A percentile compares a stretch with the other conserved stretches of the same genome.
These are phyloP conservation scores for Saccharomyces hybrid DNA, from an alignment of 1,139 yeast genomes.

Conservation along the genomic window DNA sequence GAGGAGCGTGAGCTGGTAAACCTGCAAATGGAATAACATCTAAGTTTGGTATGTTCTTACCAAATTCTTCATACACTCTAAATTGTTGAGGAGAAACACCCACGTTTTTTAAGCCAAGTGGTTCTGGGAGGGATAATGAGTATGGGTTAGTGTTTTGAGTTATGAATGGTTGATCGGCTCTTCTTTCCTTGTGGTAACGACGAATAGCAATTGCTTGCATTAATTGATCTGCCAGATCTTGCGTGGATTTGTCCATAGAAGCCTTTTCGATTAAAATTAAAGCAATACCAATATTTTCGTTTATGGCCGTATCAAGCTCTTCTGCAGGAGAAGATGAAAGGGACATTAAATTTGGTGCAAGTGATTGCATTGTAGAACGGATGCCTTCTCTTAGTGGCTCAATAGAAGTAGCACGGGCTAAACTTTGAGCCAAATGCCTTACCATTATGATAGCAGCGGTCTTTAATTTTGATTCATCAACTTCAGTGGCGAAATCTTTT, in stretches of 20 bases:
- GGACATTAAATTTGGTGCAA: slow-evolving; percentile 32
- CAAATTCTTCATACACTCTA: slow-evolving; percentile 74
- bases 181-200: slow-evolving; percentile 51
- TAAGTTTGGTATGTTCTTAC: slow-evolving; percentile 34
- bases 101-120: slow-evolving; percentile 67
- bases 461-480: slow-evolving; percentile 67
- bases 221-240: slow-evolving; percentile 78
- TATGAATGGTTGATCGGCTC: slow-evolving; percentile 57
- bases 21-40: slow-evolving; percentile 13
- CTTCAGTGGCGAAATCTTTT: slow-evolving; percentile 90
- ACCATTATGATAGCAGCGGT: slow-evolving; percentile 67
- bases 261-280: slow-evolving; percentile 78
- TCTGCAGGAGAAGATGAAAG: slow-evolving; percentile 40
- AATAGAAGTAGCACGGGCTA: slow-evolving; percentile 59
- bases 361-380: slow-evolving; percentile 36
- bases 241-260: slow-evolving; percentile 80
- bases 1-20: slow-evolving; percentile 6
- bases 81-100: slow-evolving; percentile 75
- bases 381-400: slow-evolving; percentile 57
- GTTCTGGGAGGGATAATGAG: slow-evolving; percentile 76
- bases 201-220: slow-evolving; percentile 60
- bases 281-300: slow-evolving; percentile 75
- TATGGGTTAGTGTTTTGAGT: slow-evolving; percentile 61
- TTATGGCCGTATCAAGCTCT: slow-evolving; percentile 47
- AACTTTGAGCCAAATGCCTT: slow-evolving; percentile 50